These are phyloP conservation scores for Pythium angustatum DNA, from an alignment of 352 stramenopile genomes.

Conservation along the genomic window DNA sequence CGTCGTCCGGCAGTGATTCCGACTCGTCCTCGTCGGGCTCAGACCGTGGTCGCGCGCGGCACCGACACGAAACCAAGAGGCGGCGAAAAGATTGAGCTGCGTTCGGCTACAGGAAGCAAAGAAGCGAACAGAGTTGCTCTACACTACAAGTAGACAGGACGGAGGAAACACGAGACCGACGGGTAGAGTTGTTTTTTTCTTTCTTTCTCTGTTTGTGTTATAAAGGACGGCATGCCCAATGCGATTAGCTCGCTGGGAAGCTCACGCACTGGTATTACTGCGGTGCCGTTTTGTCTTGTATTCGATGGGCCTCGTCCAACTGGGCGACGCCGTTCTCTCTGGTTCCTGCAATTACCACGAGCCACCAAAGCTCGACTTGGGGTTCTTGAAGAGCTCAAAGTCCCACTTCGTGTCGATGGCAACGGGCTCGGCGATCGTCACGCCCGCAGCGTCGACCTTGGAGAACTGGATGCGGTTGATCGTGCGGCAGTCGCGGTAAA, in stretches of 20 bases:
- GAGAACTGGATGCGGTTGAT: conserved; percentile 98
- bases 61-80: conserved; percentile 38
- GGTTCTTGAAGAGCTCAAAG: conserved; percentile 83
- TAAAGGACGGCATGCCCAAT: too few species aligned
- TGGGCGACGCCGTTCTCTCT: neutral
- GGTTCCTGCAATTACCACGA: conserved; percentile 81
- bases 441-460: conserved; percentile 90
- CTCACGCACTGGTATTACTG: too few species aligned
- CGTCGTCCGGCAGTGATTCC: conserved; percentile 15
- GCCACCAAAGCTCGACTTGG: conserved; percentile 87
- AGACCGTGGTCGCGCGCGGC: conserved; percentile 47
- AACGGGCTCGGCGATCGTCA: conserved; percentile 93
- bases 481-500: conserved; percentile 98
- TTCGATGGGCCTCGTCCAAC: neutral
- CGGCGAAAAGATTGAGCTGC: conserved; percentile 35
- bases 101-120: too few species aligned
- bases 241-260: too few species aligned
- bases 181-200: neutral
- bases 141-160: neutral
- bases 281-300: too few species aligned
- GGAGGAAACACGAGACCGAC: neutral
- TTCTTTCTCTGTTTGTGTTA: neutral
- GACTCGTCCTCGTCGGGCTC: conserved; percentile 32
- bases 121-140: neutral
- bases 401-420: conserved; percentile 96